These are phyloP conservation scores for Termitomyces sp. DNA, from an alignment of 768 basidiomycete species.

Conservation along the genomic window DNA sequence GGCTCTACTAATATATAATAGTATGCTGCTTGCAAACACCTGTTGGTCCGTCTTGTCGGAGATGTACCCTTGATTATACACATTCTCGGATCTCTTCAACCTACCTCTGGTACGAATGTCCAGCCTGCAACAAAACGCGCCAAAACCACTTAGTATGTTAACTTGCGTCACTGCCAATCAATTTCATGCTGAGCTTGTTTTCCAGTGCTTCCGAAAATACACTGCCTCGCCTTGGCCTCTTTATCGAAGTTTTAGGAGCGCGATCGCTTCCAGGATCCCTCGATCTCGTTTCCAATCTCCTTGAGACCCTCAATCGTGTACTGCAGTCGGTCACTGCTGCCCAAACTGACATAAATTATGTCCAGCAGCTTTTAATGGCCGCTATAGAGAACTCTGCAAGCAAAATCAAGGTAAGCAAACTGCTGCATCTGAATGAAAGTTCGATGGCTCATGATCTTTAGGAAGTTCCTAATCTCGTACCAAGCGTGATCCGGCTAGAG, in stretches of 20 bases:
- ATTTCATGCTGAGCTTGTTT: neutral
- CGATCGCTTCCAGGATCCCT: constrained; percentile 61
- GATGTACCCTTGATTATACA: constrained; percentile 50
- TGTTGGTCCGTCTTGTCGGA: constrained; percentile 42
- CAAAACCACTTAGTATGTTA: constrained; percentile 50
- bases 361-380: constrained; percentile 81
- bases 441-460: constrained; percentile 17
- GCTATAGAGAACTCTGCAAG: constrained; percentile 65
- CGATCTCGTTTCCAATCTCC: constrained; percentile 62
- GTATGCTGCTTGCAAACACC: constrained; percentile 41
- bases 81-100: constrained; percentile 47
- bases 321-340: constrained; percentile 48
- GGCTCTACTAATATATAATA: constrained; percentile 16
- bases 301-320: constrained; percentile 69
- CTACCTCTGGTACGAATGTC: constrained; percentile 30
- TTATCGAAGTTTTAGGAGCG: constrained; percentile 70
- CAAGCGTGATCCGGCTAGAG: constrained; percentile 69
- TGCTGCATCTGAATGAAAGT: neutral
- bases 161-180: neutral
- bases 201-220: constrained; percentile 28
- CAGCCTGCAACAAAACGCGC: constrained; percentile 60
- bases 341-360: constrained; percentile 66
- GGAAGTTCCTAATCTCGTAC: constrained; percentile 48
- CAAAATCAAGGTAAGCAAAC: constrained; percentile 44
- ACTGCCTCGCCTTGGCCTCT: constrained; percentile 45